Evolutionary conservation across 805 yeast genomes (phyloP).

Genomic region (Jamesozyma jinghongensis): DNA sequence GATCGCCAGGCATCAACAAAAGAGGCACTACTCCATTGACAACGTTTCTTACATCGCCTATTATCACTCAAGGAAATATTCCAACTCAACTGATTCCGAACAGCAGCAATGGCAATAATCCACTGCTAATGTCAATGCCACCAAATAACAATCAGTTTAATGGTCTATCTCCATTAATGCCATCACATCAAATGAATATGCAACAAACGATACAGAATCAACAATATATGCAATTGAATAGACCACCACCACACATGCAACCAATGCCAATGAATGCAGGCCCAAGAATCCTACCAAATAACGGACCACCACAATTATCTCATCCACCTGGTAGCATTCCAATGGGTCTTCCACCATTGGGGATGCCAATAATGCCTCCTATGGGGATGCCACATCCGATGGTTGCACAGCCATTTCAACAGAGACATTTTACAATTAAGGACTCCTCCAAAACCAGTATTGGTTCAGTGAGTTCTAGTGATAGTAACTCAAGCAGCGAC

Average conservation of each 20-base stretch:
- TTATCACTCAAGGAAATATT: constrained; percentile 9
- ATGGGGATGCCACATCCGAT: no score
- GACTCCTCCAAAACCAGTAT: no score
- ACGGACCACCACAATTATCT: no score
- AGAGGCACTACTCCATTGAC: constrained; percentile 6
- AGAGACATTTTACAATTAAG: no score
- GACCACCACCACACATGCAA: not conserved
- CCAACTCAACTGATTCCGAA: constrained; percentile 4
- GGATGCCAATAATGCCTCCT: no score
- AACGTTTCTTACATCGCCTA: constrained; percentile 11
- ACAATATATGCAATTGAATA: not conserved
- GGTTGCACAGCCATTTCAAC: no score
- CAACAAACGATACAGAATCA: not conserved
- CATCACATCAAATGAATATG: not conserved
- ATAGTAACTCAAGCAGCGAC: not conserved
- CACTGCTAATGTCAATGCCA: not conserved
- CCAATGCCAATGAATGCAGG: not conserved
- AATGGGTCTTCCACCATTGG: no score
- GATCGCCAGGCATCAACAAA: not conserved
- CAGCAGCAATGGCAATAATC: not conserved
- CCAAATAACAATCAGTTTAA: constrained; percentile 1
- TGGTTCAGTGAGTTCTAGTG: no score
- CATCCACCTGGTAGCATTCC: no score
- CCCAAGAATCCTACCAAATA: no score
- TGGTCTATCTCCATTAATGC: not conserved